phyloP scores from a whole-genome alignment of 306 rosid species.

The Oemleria cerasiformis region DNA sequence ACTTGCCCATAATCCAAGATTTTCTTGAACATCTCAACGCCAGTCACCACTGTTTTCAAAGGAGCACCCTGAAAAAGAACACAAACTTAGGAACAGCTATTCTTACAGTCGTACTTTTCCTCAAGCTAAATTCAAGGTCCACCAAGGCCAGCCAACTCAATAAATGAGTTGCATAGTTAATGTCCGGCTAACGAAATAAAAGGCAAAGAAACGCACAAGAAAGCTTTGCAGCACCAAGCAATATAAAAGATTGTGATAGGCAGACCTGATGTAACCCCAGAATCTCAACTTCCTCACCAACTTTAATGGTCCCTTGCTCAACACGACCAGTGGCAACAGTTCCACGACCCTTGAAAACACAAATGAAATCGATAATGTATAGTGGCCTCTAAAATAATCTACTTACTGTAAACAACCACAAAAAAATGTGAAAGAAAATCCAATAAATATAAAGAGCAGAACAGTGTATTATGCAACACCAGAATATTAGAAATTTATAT shows the following conservation, averaged over 20 bases:
- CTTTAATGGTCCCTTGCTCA: slow-evolving; percentile 87
- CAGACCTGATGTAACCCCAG: slow-evolving; percentile 85
- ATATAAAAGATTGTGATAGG: not conserved
- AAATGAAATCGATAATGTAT: not conserved
- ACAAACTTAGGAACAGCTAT: slow-evolving; percentile 23
- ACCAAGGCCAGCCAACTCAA: not conserved
- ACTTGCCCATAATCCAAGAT: slow-evolving; percentile 94
- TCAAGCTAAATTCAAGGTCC: not conserved
- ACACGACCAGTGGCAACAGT: slow-evolving; percentile 98
- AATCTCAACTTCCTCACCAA: slow-evolving; percentile 96
- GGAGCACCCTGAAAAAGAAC: slow-evolving; percentile 64
- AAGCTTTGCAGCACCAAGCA: slow-evolving; percentile 5
- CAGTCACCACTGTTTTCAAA: slow-evolving; percentile 84
- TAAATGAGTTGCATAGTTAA: slow-evolving; percentile 10
- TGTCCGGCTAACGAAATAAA: slow-evolving; percentile 14
- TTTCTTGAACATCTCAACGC: slow-evolving; percentile 99
- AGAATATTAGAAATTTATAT: slow-evolving; percentile 1
- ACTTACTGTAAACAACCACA: not conserved
- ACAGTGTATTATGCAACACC: not conserved
- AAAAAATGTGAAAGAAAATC: not conserved
- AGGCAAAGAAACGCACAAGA: not conserved
- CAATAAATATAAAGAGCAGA: slow-evolving; percentile 11
- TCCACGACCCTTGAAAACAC: slow-evolving; percentile 83
- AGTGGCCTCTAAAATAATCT: not conserved
- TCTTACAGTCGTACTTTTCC: not conserved